Evolutionary conservation across 2,329 filamentous ascomycete species (phyloP).

Genomic region (Chalara sp.): DNA sequence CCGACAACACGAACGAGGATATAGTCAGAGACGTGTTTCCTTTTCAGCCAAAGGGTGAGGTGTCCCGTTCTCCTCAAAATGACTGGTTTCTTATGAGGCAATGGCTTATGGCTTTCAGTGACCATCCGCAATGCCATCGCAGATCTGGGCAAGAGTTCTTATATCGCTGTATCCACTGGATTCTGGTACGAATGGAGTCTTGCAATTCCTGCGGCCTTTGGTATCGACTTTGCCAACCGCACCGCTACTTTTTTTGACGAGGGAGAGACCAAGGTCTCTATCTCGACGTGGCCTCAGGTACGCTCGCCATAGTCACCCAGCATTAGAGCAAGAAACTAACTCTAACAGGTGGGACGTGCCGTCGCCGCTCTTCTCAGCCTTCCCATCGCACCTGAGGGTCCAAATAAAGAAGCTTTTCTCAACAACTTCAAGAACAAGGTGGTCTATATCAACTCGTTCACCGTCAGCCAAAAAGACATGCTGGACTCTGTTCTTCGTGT

Average conservation of each 20-base stretch:
- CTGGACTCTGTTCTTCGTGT: constrained; percentile 23
- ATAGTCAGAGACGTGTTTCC: constrained; percentile 22
- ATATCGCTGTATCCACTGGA: constrained; percentile 34
- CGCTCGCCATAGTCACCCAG: too few relatives aligned
- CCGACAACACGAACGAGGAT: constrained; percentile 1
- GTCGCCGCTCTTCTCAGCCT: constrained; percentile 43
- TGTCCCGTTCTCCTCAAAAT: neutral
- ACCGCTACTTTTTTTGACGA: constrained; percentile 44
- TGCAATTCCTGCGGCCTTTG: constrained; percentile 31
- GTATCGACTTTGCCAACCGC: constrained; percentile 42
- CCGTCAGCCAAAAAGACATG: constrained; percentile 44
- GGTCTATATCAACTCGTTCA: constrained; percentile 38
- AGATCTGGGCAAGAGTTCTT: constrained; percentile 28
- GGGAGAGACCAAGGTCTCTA: constrained; percentile 37
- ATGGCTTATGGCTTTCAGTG: neutral
- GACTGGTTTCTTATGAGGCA: neutral
- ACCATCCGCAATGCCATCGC: constrained; percentile 24
- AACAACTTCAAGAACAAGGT: constrained; percentile 34
- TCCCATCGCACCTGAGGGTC: constrained; percentile 27
- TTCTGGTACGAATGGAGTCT: constrained; percentile 52
- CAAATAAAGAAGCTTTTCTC: constrained; percentile 26
- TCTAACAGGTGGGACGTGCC: constrained; percentile 38
- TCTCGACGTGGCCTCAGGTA: constrained; percentile 39
- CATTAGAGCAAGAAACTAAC: too few relatives aligned
- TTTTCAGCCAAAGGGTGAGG: neutral